phyloP scores from a whole-genome alignment of 352 stramenopile genomes.

The Pythium biforme region DNA sequence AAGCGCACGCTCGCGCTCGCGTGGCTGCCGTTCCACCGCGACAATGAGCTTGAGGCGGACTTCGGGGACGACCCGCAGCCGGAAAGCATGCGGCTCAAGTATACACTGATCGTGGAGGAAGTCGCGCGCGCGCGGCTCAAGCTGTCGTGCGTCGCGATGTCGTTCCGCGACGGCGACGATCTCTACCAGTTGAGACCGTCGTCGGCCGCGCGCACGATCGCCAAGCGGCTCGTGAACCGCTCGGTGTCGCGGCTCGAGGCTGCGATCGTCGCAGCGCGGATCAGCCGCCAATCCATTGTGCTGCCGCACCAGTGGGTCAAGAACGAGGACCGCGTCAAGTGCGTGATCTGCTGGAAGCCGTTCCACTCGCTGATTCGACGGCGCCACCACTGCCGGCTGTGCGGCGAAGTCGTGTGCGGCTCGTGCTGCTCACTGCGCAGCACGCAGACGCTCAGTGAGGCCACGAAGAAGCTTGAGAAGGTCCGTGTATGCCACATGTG shows the following conservation, averaged over 20 bases:
- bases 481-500: slow-evolving; percentile 71
- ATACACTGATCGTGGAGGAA: slow-evolving; percentile 66
- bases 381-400: slow-evolving; percentile 66
- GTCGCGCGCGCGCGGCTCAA: slow-evolving; percentile 43
- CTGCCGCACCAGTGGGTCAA: slow-evolving; percentile 58
- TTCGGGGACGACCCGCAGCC: background rate
- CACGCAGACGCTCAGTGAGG: slow-evolving; percentile 31
- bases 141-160: slow-evolving; percentile 56
- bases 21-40: slow-evolving; percentile 50
- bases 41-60: slow-evolving; percentile 7
- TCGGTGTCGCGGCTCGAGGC: slow-evolving; percentile 50
- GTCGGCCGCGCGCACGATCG: slow-evolving; percentile 36
- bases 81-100: slow-evolving; percentile 55
- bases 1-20: slow-evolving; percentile 59
- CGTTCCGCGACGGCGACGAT: slow-evolving; percentile 45
- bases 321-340: slow-evolving; percentile 52
- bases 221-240: slow-evolving; percentile 41
- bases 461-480: slow-evolving; percentile 41
- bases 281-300: slow-evolving; percentile 44
- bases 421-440: slow-evolving; percentile 48
- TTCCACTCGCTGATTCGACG: slow-evolving; percentile 57
- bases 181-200: slow-evolving; percentile 33
- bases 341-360: slow-evolving; percentile 65
- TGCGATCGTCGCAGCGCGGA: slow-evolving; percentile 44
- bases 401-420: slow-evolving; percentile 61